A percentile compares a stretch with the other conserved stretches of the same genome.
phyloP scores from a whole-genome alignment of 768 basidiomycete species.

The Saitozyma sp. region DNA sequence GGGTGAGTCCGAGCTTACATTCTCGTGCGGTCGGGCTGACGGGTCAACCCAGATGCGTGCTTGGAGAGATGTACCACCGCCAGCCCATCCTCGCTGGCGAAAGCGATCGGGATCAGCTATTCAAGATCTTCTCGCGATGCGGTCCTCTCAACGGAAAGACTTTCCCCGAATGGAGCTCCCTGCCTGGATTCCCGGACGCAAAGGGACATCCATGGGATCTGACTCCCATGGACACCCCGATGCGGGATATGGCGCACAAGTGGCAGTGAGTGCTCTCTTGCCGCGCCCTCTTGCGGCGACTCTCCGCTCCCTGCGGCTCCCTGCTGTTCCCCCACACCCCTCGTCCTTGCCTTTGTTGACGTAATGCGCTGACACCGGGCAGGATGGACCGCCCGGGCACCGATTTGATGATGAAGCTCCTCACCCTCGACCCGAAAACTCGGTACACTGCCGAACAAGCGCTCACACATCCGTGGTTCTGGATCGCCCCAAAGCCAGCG shows the following conservation, averaged over 20 bases:
- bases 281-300: not conserved
- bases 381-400: conserved; percentile 73
- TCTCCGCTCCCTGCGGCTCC: not conserved
- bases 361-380: conserved; percentile 9
- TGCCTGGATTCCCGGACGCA: conserved; percentile 51
- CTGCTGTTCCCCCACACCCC: no score
- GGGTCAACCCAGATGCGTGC: conserved; percentile 66
- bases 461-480: conserved; percentile 91
- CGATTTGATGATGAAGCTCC: conserved; percentile 77
- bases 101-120: conserved; percentile 87
- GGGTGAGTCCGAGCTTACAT: conserved; percentile 62
- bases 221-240: conserved; percentile 12
- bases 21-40: conserved; percentile 5
- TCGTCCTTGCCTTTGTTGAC: not conserved
- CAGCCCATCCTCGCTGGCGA: conserved; percentile 82
- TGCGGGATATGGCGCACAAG: conserved; percentile 23
- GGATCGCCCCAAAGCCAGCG: conserved; percentile 77
- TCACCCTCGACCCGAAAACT: conserved; percentile 78
- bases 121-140: conserved; percentile 84
- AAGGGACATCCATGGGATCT: conserved; percentile 34
- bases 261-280: conserved; percentile 27
- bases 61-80: conserved; percentile 94
- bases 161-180: conserved; percentile 53
- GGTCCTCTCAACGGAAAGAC: conserved; percentile 65
- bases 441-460: conserved; percentile 83